Conservation (phyloP, 192 early-diverging fungal genomes). For the Geosiphon pyriformis region DNA sequence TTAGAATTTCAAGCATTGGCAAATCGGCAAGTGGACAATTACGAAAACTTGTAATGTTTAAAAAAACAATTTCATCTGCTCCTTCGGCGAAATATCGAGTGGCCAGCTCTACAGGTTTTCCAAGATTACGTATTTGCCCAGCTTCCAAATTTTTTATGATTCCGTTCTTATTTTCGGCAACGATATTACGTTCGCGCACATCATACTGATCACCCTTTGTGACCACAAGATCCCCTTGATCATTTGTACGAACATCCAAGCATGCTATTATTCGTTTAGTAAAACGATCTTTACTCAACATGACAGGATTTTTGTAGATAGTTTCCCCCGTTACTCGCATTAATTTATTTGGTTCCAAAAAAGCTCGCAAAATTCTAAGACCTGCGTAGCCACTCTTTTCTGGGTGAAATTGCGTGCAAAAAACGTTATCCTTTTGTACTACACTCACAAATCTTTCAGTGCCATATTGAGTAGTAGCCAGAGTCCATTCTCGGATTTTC, state of each 20-base stretch:
- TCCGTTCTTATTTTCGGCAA: slow-evolving; percentile 25
- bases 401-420: slow-evolving; percentile 99
- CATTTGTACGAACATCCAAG: slow-evolving; percentile 95
- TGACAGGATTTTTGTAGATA: slow-evolving; percentile 16
- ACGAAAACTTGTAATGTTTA: slow-evolving; percentile 98
- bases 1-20: slow-evolving; percentile 95
- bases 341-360: slow-evolving; percentile 54
- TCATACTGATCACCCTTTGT: slow-evolving; percentile 99
- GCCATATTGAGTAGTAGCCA: slow-evolving; percentile 83
- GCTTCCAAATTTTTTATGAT: slow-evolving; percentile 1
- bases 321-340: slow-evolving; percentile 3
- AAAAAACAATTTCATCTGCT: slow-evolving; percentile 96
- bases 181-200: slow-evolving; percentile 68
- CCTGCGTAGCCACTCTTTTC: slow-evolving; percentile 96
- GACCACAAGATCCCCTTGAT: slow-evolving; percentile 94
- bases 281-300: slow-evolving; percentile 48
- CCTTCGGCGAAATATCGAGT: slow-evolving; percentile 89
- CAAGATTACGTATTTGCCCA: slow-evolving; percentile 88
- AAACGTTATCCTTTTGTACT: slow-evolving; percentile 78
- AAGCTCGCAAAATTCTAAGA: slow-evolving; percentile 71
- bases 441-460: slow-evolving; percentile 81
- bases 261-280: slow-evolving; percentile 95
- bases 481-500: slow-evolving; percentile 63
- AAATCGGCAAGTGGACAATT: slow-evolving; percentile 82
- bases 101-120: slow-evolving; percentile 95